Conservation (phyloP, 1,284 basidiomycete species). For the Ganoderma lucidum region DNA sequence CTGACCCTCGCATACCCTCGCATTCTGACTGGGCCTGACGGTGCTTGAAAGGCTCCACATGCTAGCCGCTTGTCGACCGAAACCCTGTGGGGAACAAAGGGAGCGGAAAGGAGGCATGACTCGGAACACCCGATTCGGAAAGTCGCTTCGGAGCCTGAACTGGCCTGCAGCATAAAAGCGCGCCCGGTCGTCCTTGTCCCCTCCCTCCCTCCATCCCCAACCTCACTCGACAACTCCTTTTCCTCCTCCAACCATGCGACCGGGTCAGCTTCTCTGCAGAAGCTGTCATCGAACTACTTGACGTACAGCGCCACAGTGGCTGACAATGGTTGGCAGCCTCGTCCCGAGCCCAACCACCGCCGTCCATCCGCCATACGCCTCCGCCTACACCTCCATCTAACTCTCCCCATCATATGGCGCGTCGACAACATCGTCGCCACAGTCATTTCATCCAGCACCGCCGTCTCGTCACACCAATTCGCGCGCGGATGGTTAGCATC, state of each 20-base stretch:
- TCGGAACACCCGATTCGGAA: not conserved
- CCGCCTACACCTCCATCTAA: not conserved
- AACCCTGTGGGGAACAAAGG: not conserved
- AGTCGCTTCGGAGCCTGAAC: conserved; percentile 1
- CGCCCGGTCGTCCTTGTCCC: not conserved
- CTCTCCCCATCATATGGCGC: not conserved
- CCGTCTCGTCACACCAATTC: not conserved
- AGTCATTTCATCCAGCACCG: not conserved
- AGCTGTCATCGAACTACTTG: not conserved
- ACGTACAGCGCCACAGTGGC: not conserved
- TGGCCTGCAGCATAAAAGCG: not conserved
- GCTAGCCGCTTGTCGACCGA: not conserved
- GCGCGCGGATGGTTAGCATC: not conserved
- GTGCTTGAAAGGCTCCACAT: not conserved
- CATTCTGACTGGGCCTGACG: not conserved
- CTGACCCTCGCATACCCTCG: not conserved
- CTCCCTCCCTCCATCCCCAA: not conserved
- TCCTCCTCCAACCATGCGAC: not conserved
- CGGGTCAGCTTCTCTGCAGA: not conserved
- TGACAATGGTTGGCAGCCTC: not conserved
- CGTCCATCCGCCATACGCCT: not conserved
- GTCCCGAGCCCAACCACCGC: not conserved
- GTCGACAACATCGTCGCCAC: not conserved
- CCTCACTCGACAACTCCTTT: not conserved
- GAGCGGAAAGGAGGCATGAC: not conserved